Conservation (phyloP, 495 filamentous ascomycete species). For the Amphirosellinia nigrospora region DNA sequence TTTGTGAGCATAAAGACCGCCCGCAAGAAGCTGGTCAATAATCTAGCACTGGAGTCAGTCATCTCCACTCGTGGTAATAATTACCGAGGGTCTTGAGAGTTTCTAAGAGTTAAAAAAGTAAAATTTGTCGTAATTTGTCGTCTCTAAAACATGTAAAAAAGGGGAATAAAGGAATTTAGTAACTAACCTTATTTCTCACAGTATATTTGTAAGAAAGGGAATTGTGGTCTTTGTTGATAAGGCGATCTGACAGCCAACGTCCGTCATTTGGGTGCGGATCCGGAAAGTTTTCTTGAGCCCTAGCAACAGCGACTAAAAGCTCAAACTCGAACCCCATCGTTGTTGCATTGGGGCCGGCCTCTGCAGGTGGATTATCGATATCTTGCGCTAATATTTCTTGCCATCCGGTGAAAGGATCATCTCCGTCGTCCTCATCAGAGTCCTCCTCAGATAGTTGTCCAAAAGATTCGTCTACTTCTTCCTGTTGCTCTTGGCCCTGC, state of each 20-base stretch:
- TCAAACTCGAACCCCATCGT: slow-evolving; percentile 34
- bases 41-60: no score
- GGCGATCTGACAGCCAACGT: slow-evolving; percentile 8
- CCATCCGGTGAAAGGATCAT: neutral
- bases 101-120: no score
- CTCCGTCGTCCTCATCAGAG: neutral
- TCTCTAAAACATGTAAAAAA: no score
- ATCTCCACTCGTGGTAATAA: no score
- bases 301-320: slow-evolving; percentile 24
- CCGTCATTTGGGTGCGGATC: slow-evolving; percentile 29
- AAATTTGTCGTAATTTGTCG: no score
- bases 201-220: neutral
- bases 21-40: slow-evolving; percentile 18
- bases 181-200: slow-evolving; percentile 27
- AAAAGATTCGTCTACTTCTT: neutral
- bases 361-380: neutral
- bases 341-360: slow-evolving; percentile 12
- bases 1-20: slow-evolving; percentile 20
- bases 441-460: no score
- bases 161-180: slow-evolving; percentile 24
- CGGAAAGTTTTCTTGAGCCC: neutral
- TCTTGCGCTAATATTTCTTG: neutral
- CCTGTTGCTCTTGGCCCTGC: neutral
- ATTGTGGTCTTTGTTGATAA: neutral
- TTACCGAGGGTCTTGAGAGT: no score